Evolutionary conservation across 306 rosid genomes (phyloP).

Genomic region (Vachellia collinsii): DNA sequence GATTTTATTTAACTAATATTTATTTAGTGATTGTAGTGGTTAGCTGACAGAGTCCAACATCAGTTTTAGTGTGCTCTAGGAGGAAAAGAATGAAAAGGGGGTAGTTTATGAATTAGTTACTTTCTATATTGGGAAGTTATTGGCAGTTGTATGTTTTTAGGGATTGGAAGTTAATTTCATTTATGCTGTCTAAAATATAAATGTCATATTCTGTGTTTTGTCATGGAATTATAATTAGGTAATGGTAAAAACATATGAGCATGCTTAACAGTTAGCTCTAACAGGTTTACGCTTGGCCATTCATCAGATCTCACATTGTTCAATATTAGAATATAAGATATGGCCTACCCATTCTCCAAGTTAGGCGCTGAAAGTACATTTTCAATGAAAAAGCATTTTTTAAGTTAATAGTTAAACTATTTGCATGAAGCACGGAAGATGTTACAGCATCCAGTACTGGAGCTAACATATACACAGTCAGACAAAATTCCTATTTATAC

Average conservation of each 20-base stretch:
- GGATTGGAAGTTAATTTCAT: too few species aligned
- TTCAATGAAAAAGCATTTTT: background rate
- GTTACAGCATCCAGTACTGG: background rate
- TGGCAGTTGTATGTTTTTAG: too few species aligned
- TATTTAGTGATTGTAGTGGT: background rate
- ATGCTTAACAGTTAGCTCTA: background rate
- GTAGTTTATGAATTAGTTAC: too few species aligned
- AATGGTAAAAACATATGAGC: background rate
- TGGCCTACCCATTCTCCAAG: background rate
- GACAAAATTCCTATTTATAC: conserved; percentile 10
- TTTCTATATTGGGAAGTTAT: too few species aligned
- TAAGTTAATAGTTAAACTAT: conserved; percentile 13
- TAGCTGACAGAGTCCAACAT: background rate
- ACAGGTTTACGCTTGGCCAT: background rate
- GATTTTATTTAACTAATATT: too few species aligned
- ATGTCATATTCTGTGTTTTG: too few species aligned
- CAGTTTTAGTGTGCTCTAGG: too few species aligned
- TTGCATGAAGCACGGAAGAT: background rate
- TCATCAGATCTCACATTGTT: background rate
- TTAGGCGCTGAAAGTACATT: background rate
- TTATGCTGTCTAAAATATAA: too few species aligned
- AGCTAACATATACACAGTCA: conserved; percentile 2
- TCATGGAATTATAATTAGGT: background rate
- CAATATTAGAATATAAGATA: conserved; percentile 3
- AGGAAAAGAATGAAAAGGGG: too few species aligned